Evolutionary conservation across 1,284 basidiomycete genomes (phyloP).

Genomic region (Hypsizygus ulmarius): DNA sequence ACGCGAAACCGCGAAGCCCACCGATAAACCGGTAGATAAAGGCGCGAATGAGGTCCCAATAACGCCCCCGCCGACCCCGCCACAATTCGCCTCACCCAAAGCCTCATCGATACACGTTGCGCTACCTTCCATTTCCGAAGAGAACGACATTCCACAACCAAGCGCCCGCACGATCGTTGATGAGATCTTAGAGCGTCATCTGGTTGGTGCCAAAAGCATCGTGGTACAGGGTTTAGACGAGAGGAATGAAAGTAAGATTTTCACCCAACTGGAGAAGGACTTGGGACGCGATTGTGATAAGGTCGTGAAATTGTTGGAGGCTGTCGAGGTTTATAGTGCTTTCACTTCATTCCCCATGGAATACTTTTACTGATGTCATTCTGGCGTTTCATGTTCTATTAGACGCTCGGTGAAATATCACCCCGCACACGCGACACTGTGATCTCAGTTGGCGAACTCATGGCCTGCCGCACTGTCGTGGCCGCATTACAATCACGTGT

Average conservation of each 20-base stretch:
- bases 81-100: neutral
- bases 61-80: slow-evolving; percentile 10
- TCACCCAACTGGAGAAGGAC: neutral
- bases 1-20: neutral
- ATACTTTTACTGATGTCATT: neutral
- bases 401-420: slow-evolving; percentile 11
- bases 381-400: too few species aligned
- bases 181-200: slow-evolving; percentile 8
- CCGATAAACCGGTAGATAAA: neutral
- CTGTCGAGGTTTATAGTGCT: slow-evolving; percentile 9
- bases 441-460: slow-evolving; percentile 12
- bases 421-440: slow-evolving; percentile 7
- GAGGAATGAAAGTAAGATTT: neutral
- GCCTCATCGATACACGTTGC: neutral
- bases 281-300: slow-evolving; percentile 9
- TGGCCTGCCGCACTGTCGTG: slow-evolving; percentile 13
- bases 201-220: neutral
- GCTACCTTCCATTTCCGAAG: neutral
- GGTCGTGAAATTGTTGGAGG: neutral
- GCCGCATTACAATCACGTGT: slow-evolving; percentile 11
- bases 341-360: neutral
- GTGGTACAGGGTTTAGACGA: neutral
- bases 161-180: neutral
- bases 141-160: neutral
- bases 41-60: neutral